A percentile compares a stretch with the other conserved stretches of the same genome.
Evolutionary conservation across 331 rosid species (phyloP).

Genomic region (Acacia concinna): DNA sequence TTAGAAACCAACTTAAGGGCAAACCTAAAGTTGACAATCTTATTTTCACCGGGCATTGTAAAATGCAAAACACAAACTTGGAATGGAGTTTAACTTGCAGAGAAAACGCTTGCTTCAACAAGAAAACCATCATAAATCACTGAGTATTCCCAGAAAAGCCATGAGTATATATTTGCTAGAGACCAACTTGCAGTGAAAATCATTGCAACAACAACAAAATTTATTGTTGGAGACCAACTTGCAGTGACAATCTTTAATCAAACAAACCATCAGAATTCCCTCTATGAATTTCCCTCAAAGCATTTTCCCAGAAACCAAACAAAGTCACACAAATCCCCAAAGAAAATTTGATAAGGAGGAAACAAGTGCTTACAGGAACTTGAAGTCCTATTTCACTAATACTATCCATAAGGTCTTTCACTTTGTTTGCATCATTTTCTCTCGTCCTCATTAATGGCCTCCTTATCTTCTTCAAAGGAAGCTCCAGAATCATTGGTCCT

Average conservation of each 20-base stretch:
- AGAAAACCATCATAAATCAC: not conserved
- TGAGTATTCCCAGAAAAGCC: not conserved
- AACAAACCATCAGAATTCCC: not conserved
- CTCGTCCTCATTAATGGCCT: slow-evolving; percentile 92
- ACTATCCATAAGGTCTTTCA: slow-evolving; percentile 82
- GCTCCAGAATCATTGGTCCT: slow-evolving; percentile 88
- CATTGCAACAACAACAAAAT: not conserved
- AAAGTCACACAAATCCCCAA: not conserved
- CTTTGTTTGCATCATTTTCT: slow-evolving; percentile 72
- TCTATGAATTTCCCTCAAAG: not conserved
- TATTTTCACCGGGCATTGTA: not conserved
- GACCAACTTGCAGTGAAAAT: not conserved
- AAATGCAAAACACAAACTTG: not conserved
- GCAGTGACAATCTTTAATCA: not conserved
- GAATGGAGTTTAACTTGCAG: not conserved
- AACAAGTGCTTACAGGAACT: slow-evolving; percentile 64
- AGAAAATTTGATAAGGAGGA: not conserved
- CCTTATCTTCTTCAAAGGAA: slow-evolving; percentile 86
- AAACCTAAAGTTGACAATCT: not conserved
- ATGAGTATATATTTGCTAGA: slow-evolving; percentile 16
- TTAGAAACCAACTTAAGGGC: not conserved
- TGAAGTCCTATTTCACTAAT: slow-evolving; percentile 87
- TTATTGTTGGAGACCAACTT: not conserved
- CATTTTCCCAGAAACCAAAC: not conserved
- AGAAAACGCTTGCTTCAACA: not conserved